Percentiles rank a stretch among this genome's conserved stretches.
Evolutionary conservation across 352 stramenopile genomes (phyloP).

Genomic region (Globisporangium spinosum): DNA sequence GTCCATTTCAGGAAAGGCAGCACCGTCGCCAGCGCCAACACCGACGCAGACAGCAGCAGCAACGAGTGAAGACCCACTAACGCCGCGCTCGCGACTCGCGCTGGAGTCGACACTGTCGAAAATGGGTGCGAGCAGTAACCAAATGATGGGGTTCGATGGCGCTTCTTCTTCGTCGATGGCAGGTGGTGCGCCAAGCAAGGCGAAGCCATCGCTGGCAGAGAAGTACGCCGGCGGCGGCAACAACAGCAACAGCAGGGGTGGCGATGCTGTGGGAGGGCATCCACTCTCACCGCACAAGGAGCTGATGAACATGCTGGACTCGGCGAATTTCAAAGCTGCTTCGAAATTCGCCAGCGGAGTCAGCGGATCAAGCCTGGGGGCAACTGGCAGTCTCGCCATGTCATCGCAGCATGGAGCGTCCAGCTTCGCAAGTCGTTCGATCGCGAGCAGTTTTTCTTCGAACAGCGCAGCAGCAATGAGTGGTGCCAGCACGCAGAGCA

Average conservation of each 20-base stretch:
- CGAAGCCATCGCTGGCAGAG: constrained; percentile 2
- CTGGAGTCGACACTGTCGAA: constrained; percentile 43
- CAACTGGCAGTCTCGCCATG: constrained; percentile 14
- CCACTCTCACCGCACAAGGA: constrained; percentile 59
- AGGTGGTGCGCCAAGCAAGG: background rate
- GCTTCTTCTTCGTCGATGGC: constrained; percentile 1
- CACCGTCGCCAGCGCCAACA: constrained; percentile 18
- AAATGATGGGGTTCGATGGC: constrained; percentile 20
- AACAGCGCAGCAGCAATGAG: constrained; percentile 6
- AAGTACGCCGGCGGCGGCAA: constrained; percentile 29
- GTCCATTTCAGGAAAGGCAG: background rate
- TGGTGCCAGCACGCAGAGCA: constrained; percentile 10
- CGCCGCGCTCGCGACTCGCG: constrained; percentile 42
- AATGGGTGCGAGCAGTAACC: constrained; percentile 18
- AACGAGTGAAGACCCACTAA: constrained; percentile 42
- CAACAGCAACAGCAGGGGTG: constrained; percentile 13
- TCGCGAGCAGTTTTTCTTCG: constrained; percentile 7
- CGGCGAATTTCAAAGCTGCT: constrained; percentile 29
- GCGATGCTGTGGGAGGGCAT: constrained; percentile 7
- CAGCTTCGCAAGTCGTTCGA: constrained; percentile 23
- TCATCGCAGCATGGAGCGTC: constrained; percentile 15
- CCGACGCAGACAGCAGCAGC: constrained; percentile 14
- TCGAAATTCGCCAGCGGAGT: constrained; percentile 5
- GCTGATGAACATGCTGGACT: constrained; percentile 60
- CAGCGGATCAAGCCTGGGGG: constrained; percentile 8